Conservation (phyloP, 371 early-diverging fungal genomes). For the Quaeritorhiza haematococci region DNA sequence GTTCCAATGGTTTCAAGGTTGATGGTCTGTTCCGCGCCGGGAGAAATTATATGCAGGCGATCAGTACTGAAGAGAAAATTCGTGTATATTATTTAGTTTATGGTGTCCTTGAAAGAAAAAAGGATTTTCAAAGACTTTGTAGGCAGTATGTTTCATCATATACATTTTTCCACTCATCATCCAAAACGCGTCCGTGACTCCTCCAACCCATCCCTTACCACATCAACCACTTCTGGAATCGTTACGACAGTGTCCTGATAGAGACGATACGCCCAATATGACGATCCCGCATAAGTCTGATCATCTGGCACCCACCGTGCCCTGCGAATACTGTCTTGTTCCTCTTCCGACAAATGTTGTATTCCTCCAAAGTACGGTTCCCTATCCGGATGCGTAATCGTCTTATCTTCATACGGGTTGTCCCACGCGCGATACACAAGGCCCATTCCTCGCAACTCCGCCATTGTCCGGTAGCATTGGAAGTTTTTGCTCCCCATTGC, state of each 20-base stretch:
- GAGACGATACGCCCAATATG: conserved; percentile 48
- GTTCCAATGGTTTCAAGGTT: no score
- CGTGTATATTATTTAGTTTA: no score
- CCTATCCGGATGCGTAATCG: conserved; percentile 32
- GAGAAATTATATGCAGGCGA: no score
- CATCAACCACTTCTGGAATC: conserved; percentile 32
- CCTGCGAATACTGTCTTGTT: conserved; percentile 28
- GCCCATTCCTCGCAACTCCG: conserved; percentile 38
- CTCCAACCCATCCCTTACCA: no score
- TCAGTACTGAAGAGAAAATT: no score
- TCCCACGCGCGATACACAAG: conserved; percentile 45
- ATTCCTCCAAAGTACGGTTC: conserved; percentile 32
- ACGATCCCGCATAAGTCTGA: conserved; percentile 41
- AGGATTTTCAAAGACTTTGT: no score
- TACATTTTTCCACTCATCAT: no score
- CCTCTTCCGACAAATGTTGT: conserved; percentile 22
- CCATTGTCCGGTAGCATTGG: conserved; percentile 44
- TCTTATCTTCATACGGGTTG: conserved; percentile 28
- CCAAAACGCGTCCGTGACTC: no score
- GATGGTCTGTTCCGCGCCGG: no score
- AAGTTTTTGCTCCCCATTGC: conserved; percentile 42
- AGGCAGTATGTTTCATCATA: no score
- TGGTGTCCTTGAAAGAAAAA: no score
- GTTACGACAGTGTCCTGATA: conserved; percentile 46
- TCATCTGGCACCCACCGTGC: conserved; percentile 27